Base-by-base conservation (phyloP, 2,329 filamentous ascomycete genomes). In the Aspergillaceae sp. region DNA sequence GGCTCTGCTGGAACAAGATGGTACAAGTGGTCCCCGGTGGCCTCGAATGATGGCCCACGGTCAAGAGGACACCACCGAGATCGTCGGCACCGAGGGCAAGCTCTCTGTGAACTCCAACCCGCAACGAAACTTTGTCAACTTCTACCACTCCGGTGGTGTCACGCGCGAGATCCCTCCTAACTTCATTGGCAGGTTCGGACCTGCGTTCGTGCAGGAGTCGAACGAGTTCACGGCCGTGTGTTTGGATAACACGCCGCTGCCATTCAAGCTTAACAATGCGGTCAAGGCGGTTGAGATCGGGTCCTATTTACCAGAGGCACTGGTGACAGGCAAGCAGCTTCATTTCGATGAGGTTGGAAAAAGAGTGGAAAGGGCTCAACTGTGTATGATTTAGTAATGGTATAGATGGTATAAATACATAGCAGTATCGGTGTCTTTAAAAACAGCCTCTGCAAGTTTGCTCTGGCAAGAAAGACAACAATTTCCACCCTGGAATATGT, bases 21-120 rank as follows among this genome's bases (percentile, higher is more conserved):
- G 80, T 19, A 19, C 19, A 19, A 19, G 19, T 19, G 19, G 19
- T 19, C 19, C 19, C 48, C 84, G 80, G 64, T 74, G 70, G 45
- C 76, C 71, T 2, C 71, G 80, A 8, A 84, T 83, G 77, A 84
- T 84, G 76, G 75, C 79, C 0, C 74, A 77, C 1, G 81, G 82
- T 1, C 80, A 84, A 60, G 75, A 83, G 51, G 81, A 84, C 57
- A 76, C 74, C 50, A 83, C 81, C 0, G 80, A 84, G 64, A 76
- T 84, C 52, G 79, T 83, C 47, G 82, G 80, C 27, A 84, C 81
- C 2, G 72, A 77, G 53, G 80, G 82, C 36, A 84, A 84, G 60
- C 57, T 85, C 4, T 66, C 72, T 1, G 70, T 85, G 50, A 84
- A 84, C 56, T 72, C 69, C 5, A 74, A 81, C 52, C 81, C 81